A percentile compares a stretch with the other conserved stretches of the same genome.
Evolutionary conservation across 2,329 filamentous ascomycete genomes (phyloP).

Genomic region (Periconia digitata): DNA sequence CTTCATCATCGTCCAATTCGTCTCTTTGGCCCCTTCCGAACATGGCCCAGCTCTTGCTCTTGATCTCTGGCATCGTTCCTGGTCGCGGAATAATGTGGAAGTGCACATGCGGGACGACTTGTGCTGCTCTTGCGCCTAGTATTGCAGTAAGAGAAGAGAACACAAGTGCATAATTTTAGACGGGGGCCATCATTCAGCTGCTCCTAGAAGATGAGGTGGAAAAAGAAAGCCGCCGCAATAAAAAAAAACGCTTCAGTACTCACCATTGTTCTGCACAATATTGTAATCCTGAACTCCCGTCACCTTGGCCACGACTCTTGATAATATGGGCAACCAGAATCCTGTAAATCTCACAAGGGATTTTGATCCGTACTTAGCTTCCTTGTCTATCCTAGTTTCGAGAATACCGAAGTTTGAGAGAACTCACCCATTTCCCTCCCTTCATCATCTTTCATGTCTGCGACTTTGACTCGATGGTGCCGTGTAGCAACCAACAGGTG

Average conservation of each 20-base stretch:
- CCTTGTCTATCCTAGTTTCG: background rate
- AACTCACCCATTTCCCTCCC: slow-evolving; percentile 65
- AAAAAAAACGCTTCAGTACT: slow-evolving; percentile 14
- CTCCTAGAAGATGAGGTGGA: slow-evolving; percentile 1
- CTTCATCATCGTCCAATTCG: slow-evolving; percentile 78
- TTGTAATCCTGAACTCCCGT: slow-evolving; percentile 86
- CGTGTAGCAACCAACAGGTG: slow-evolving; percentile 84
- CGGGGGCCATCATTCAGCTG: background rate
- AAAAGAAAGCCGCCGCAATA: background rate
- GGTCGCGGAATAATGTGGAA: slow-evolving; percentile 92
- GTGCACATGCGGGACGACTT: slow-evolving; percentile 91
- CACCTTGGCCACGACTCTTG: slow-evolving; percentile 67
- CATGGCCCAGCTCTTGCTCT: slow-evolving; percentile 73
- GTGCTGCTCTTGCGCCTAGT: slow-evolving; percentile 75
- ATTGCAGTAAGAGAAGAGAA: background rate
- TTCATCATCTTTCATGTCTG: slow-evolving; percentile 66
- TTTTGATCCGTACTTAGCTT: background rate
- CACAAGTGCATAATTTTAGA: slow-evolving; percentile 5
- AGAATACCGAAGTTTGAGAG: background rate
- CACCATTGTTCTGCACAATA: slow-evolving; percentile 91
- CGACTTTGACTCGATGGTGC: slow-evolving; percentile 74
- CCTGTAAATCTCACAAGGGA: too few species aligned
- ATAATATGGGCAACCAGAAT: slow-evolving; percentile 68
- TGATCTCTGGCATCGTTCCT: slow-evolving; percentile 52
- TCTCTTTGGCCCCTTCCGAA: slow-evolving; percentile 73